Base-by-base conservation (phyloP, 2,329 filamentous ascomycete genomes). In the Aspergillus calidoustus region DNA sequence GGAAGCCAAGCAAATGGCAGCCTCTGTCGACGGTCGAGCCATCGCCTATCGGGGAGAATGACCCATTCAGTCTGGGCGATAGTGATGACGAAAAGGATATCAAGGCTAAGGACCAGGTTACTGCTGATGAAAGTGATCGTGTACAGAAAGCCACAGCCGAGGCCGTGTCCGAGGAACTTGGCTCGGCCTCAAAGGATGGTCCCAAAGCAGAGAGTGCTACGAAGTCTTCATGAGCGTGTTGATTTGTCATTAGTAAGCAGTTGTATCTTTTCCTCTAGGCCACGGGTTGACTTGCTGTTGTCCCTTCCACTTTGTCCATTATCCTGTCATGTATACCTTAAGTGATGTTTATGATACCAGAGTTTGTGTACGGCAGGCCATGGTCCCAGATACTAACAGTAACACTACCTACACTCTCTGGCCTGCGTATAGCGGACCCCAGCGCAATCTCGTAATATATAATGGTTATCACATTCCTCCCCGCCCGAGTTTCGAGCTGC, bases 41-140 rank as follows among this genome's bases (percentile, higher is more conserved):
- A 1, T 89, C 87, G 65, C 93, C 94, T 15, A 90, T 97, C 64
- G 84, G 86, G 19, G 93, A 98, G 69, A 94, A 97, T 70, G 95
- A 99, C 73, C 95, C 95, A 0, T 99, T 99, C 80, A 97, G 93
- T 72, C 84, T 99, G 15, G 95, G 95, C 5, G 94, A 98, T 70
- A 96, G 92, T 72, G 94, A 98, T 68, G 93, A 97, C 68, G 95
- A 99, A 77, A 90, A 90, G 69, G 91, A 93, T 57, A 78, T 82
- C 17, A 95, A 93, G 79, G 84, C 85, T 52, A 89, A 88, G 74
- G 87, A 88, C 60, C 71, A 81, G 52, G 81, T 82, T 59, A 76
- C 83, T 8, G 53, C 62, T 56, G 84, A 84, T 47, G 80, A 79
- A 71, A 80, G 83, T 30, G 89, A 88, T 71, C 84, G 83, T 71